Evolutionary conservation across 1,284 basidiomycete species (phyloP), one percentile per base, ranked within the genome.

Genomic region (Leccinum laetum): DNA sequence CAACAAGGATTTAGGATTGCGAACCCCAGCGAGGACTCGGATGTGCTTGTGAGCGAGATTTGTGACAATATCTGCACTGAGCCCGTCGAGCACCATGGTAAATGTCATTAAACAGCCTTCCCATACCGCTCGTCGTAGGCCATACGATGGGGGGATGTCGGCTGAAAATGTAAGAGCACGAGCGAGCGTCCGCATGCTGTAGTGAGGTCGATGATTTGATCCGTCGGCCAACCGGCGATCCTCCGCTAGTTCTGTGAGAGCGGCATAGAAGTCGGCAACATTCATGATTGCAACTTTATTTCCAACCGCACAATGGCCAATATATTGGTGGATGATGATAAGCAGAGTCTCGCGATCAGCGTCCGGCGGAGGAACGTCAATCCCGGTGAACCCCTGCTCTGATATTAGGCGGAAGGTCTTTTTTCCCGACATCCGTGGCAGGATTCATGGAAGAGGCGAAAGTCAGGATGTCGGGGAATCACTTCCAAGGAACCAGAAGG

Each of bases 381-480:
- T 87, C 78, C 99, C 98, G 2, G 96, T 99, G 81, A 99, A 99
- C 32, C 37, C 94, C 89, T 7, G 92, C 89, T 41, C 97, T 90
- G 58, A 99, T 91, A 70, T 92, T 92, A 1, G 93, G 89, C 10
- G 95, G 94, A 2, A 99, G 88, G 72, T 99, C 97, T 73, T 96
- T 97, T 83, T 99, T 99, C 62, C 98, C 98, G 24, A 99, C 94
- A 70, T 99, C 98, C 2, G 97, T 99, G 0, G 98, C 98, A 2
- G 98, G 98, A 75, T 99, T 99, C 98, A 99, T 99, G 77, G 73
- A 99, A 99, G 8, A 99, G 82, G 29, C 97, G 92, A 80, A 99
- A 99, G 71, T 98, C 91, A 18, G 95, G 90, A 76, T 99, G 98
- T 1, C 98, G 91, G 39, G 90, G 89, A 29, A 99, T 85, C 1